These are phyloP conservation scores for Lentinus tigrinus DNA, from an alignment of 768 basidiomycete species.

Conservation along the genomic window DNA sequence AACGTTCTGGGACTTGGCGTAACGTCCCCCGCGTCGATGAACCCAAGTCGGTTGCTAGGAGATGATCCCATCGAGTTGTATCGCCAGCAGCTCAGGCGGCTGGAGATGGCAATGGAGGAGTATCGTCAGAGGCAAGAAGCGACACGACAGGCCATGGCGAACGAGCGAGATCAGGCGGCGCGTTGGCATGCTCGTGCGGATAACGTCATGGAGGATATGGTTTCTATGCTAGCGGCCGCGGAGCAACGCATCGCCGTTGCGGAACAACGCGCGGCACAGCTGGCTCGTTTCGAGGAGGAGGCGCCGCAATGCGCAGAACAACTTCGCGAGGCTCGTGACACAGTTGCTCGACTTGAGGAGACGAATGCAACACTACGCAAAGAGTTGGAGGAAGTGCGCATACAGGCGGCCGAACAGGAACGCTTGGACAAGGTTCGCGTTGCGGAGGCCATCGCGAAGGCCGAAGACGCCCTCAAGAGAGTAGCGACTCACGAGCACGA, in stretches of 20 bases:
- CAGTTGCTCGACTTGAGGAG: not conserved
- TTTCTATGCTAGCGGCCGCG: conserved; percentile 28
- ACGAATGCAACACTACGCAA: not conserved
- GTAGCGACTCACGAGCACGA: not conserved
- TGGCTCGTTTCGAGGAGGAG: not conserved
- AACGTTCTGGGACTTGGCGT: not conserved
- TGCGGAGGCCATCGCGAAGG: not conserved
- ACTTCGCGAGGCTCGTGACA: not conserved
- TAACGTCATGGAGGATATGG: conserved; percentile 30
- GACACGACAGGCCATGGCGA: conserved; percentile 21
- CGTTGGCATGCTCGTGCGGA: conserved; percentile 24
- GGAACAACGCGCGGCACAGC: conserved; percentile 1
- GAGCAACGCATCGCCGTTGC: conserved; percentile 16
- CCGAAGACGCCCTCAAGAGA: not conserved
- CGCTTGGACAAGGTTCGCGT: not conserved
- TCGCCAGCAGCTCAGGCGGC: conserved; percentile 14
- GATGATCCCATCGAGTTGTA: conserved; percentile 20
- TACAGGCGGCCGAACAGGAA: not conserved
- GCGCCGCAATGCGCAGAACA: not conserved
- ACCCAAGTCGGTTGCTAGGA: conserved; percentile 15
- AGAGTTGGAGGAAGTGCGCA: not conserved
- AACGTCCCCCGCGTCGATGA: not conserved
- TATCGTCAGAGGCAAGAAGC: conserved; percentile 29
- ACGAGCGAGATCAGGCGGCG: conserved; percentile 30
- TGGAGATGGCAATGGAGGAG: conserved; percentile 20